Conservation (phyloP, 768 basidiomycete genomes). For the Peribolospora baueri region DNA sequence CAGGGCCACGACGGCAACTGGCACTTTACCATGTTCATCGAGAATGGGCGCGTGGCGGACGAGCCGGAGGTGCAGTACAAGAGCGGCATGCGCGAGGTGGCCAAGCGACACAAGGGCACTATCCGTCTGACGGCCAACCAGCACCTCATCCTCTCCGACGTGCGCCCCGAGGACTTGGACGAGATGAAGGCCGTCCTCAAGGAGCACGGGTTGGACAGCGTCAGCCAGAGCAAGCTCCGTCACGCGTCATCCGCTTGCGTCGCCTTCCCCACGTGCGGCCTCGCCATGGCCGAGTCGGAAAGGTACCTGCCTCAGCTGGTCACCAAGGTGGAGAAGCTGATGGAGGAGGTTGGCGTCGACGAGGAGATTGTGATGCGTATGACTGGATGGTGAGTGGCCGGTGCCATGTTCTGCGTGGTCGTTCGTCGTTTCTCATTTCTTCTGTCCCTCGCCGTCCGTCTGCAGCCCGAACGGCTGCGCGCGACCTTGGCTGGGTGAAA, state of each 20-base stretch:
- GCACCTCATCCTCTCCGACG: slow-evolving; percentile 67
- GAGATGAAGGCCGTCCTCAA: slow-evolving; percentile 53
- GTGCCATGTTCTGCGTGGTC: neutral
- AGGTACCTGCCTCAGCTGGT: slow-evolving; percentile 78
- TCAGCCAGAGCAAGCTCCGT: slow-evolving; percentile 51
- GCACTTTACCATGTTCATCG: slow-evolving; percentile 83
- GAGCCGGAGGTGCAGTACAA: slow-evolving; percentile 78
- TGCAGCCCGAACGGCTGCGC: slow-evolving; percentile 58
- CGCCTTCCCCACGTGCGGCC: slow-evolving; percentile 80
- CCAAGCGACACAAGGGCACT: slow-evolving; percentile 73
- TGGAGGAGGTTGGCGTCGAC: slow-evolving; percentile 58
- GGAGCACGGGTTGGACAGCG: slow-evolving; percentile 72
- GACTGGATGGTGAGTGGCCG: slow-evolving; percentile 39
- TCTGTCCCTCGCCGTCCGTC: neutral
- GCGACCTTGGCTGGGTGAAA: slow-evolving; percentile 77
- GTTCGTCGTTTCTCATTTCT: neutral
- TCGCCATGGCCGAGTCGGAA: slow-evolving; percentile 60
- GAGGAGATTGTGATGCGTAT: slow-evolving; percentile 96
- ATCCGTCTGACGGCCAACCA: slow-evolving; percentile 90
- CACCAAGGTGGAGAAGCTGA: slow-evolving; percentile 82
- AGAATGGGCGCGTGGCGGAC: slow-evolving; percentile 93
- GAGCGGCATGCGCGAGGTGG: slow-evolving; percentile 73
- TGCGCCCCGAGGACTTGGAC: slow-evolving; percentile 44
- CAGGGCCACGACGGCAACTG: slow-evolving; percentile 65
- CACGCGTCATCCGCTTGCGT: slow-evolving; percentile 88